Percentiles rank a stretch among this genome's conserved stretches.
phyloP scores from a whole-genome alignment of 305 asterid genomes.

The Fraxinus platypoda region DNA sequence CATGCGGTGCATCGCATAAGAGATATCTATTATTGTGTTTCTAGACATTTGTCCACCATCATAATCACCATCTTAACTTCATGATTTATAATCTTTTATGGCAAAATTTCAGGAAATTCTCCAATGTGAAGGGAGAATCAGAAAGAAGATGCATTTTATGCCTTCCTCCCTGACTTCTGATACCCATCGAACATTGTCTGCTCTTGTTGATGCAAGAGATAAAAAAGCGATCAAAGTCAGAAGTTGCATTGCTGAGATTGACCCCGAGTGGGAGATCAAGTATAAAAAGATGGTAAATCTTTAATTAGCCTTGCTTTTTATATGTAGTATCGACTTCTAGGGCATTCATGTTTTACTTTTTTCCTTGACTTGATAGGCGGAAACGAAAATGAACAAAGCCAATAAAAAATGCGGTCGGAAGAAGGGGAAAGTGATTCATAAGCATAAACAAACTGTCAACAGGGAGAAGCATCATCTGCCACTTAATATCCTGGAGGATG shows the following conservation, averaged over 20 bases:
- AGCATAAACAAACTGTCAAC: constrained; percentile 42
- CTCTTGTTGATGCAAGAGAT: constrained; percentile 59
- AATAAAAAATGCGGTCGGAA: constrained; percentile 46
- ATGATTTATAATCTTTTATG: not conserved
- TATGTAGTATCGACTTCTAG: not conserved
- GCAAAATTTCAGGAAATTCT: constrained; percentile 50
- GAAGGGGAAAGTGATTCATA: constrained; percentile 57
- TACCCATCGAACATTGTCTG: constrained; percentile 58
- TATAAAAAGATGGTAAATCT: constrained; percentile 44
- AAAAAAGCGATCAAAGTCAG: constrained; percentile 51
- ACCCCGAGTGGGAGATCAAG: constrained; percentile 60
- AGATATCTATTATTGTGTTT: not conserved
- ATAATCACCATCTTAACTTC: not conserved
- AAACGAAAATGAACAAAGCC: constrained; percentile 47
- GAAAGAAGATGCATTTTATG: constrained; percentile 56
- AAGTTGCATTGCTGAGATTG: constrained; percentile 51
- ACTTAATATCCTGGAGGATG: constrained; percentile 53
- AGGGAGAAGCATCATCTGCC: constrained; percentile 57
- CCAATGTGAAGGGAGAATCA: constrained; percentile 60
- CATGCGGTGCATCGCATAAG: not conserved
- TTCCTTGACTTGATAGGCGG: constrained; percentile 33
- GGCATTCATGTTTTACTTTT: constrained; percentile 6
- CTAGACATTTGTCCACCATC: not conserved
- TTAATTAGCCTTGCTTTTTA: not conserved
- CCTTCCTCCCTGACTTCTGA: constrained; percentile 65